Evolutionary conservation across 306 rosid genomes (phyloP).

Genomic region (Cucurbita moschata): DNA sequence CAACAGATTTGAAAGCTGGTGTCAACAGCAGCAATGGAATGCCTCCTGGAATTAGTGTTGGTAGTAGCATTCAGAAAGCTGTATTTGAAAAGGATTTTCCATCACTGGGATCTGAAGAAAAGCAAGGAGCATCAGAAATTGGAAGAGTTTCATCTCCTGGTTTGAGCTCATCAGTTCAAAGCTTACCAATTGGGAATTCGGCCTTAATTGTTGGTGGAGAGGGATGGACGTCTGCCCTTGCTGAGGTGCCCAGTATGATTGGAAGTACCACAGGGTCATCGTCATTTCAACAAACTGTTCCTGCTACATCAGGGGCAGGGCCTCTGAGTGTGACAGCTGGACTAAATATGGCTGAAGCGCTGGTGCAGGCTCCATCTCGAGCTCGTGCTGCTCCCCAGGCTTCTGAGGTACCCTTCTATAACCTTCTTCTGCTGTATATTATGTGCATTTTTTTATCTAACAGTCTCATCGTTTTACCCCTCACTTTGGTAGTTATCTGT

Average conservation of each 20-base stretch:
- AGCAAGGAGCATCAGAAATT: constrained; percentile 50
- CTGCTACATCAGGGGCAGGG: constrained; percentile 31
- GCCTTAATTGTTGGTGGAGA: constrained; percentile 89
- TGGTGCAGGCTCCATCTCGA: constrained; percentile 75
- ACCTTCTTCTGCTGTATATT: not conserved
- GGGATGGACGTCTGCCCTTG: constrained; percentile 93
- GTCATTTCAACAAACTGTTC: constrained; percentile 39
- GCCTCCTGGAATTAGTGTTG: constrained; percentile 39
- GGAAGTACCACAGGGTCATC: constrained; percentile 55
- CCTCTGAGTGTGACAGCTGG: constrained; percentile 40
- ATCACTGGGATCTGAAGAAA: constrained; percentile 84
- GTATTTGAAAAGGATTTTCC: constrained; percentile 95
- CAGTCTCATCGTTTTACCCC: not conserved
- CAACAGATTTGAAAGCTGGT: constrained; percentile 33
- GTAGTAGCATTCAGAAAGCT: constrained; percentile 51
- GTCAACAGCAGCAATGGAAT: constrained; percentile 41
- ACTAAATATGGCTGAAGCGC: constrained; percentile 98
- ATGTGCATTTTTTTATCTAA: constrained; percentile 8
- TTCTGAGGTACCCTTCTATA: constrained; percentile 13
- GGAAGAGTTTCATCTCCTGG: constrained; percentile 80
- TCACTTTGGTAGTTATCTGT: constrained; percentile 35
- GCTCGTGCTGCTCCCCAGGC: constrained; percentile 70
- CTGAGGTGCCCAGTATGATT: constrained; percentile 59
- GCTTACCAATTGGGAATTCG: constrained; percentile 61
- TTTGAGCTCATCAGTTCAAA: constrained; percentile 63